Base-by-base conservation (phyloP, 2,329 filamentous ascomycete species). In the Ceratocystis cubensis region DNA sequence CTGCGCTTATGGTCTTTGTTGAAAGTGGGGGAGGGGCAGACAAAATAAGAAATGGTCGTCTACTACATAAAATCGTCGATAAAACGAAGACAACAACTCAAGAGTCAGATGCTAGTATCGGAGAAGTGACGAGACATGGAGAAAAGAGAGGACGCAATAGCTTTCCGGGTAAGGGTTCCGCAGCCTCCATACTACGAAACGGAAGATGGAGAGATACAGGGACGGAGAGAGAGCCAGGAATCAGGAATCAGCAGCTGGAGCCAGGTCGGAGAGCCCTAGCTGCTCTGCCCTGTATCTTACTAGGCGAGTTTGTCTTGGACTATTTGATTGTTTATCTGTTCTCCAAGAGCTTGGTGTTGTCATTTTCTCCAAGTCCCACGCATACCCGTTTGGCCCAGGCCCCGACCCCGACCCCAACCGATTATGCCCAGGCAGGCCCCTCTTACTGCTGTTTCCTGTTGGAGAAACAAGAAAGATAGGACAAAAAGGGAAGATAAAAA, bases 121-220 rank as follows among this genome's bases (percentile, higher is more conserved):
- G 45, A 30, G 46, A 64, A 63, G 37, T 10, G 10, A 30, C 6
- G 33, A 50, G 20, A 41, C 10, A 48, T 53, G 46, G 33, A 15
- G 59, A 44, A 41, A 50, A 50, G 17, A 50, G 48, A 22, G 28
- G 53, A 15, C 6, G 7, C 28, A 57, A 57, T 10, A 28, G 53
- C 48, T 33, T n/a, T 8, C 53, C 53, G 53, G 53, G 53, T 57
- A 57, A 57, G 53, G 53, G 53, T 57, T 57, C 53, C 53, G 53
- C 13, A 57, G 53, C 22, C 17, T 57, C 15, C 53, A 28, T 25
- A 57, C 30, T 20, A 50, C 48, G 6, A 50, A 50, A 10, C n/a
- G 20, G 33, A 22, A 44, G 59, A 62, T 13, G 25, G 53, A 57
- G 53, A 30, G 28, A 57, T 25, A 57, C 25, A 57, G 53, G 30